Base-by-base conservation (phyloP, 2,329 filamentous ascomycete species). In the Paecilomyces fulvus region DNA sequence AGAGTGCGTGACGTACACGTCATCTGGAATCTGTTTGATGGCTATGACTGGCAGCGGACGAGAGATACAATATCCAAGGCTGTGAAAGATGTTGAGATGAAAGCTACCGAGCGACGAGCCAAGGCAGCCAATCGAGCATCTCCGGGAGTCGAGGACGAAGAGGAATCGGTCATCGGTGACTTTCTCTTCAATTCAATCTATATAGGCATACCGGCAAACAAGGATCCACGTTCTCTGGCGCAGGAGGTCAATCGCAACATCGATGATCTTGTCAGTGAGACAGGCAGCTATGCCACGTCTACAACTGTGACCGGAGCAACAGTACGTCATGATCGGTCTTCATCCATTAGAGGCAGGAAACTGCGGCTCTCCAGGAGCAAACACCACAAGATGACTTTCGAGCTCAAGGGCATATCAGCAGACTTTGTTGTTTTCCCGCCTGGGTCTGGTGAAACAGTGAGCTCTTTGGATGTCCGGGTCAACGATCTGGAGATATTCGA, bases 171-270 rank as follows among this genome's bases (percentile, higher is more conserved):
- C 5, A 95, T 97, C 71, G 91, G 90, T 5, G 95, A 99, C 69
- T 95, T 95, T 64, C 79, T 99, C 14, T 99, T 99, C 80, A 97
- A 99, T 70, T 99, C 94, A 0, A 96, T 99, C 55, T 99, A 96
- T 75, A 96, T 99, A 64, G 91, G 89, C 12, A 89, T 99, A 17
- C 89, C 92, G 0, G 82, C 89, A 10, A 94, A 92, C 63, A 84
- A 87, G 57, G 92, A 97, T 64, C 90, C 91, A 4, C 83, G 83
- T 54, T 90, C 95, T 30, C 80, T 97, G 9, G 80, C 89, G 3
- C 83, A 84, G 50, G 89, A 88, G 43, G 96, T 99, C 72, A 96
- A 96, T 67, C 85, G 88, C 56, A 85, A 92, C 33, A 82, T 97
- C 51, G 89, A 96, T 62, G 92, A 97, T 65, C 82, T 88, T 56